Evolutionary conservation across 148 eudicot species (phyloP).

Genomic region (Bassia scoparia): DNA sequence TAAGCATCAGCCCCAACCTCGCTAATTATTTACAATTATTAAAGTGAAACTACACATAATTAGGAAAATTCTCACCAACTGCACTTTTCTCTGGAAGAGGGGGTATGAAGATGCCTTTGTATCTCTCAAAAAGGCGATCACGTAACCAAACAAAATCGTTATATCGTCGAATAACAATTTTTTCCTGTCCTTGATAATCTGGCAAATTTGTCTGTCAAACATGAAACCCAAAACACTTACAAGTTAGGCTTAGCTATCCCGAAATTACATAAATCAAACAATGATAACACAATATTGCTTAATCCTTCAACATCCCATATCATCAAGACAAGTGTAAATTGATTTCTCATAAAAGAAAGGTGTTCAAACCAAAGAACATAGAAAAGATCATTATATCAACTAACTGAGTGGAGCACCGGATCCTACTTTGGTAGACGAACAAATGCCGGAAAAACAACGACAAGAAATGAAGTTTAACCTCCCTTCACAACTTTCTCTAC

Average conservation of each 20-base stretch:
- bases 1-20: background rate
- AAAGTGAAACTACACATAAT: background rate
- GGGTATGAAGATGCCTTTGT: conserved; percentile 91
- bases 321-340: background rate
- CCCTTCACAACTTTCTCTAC: background rate
- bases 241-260: background rate
- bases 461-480: background rate
- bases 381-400: background rate
- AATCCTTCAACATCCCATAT: background rate
- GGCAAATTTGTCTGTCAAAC: conserved; percentile 84
- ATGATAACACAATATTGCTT: background rate
- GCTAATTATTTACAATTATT: background rate
- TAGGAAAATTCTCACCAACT: conserved; percentile 54
- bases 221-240: background rate
- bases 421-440: background rate
- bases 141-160: conserved; percentile 92
- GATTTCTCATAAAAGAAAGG: background rate
- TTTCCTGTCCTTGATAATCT: conserved; percentile 85
- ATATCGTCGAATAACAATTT: conserved; percentile 91
- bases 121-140: conserved; percentile 93
- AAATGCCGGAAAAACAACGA: background rate
- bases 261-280: conserved; percentile 1
- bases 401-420: background rate
- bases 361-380: too few relatives aligned
- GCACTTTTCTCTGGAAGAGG: conserved; percentile 99